These are phyloP conservation scores for Xylariaceae sp. DNA, from an alignment of 2,329 filamentous ascomycete species.

Conservation along the genomic window DNA sequence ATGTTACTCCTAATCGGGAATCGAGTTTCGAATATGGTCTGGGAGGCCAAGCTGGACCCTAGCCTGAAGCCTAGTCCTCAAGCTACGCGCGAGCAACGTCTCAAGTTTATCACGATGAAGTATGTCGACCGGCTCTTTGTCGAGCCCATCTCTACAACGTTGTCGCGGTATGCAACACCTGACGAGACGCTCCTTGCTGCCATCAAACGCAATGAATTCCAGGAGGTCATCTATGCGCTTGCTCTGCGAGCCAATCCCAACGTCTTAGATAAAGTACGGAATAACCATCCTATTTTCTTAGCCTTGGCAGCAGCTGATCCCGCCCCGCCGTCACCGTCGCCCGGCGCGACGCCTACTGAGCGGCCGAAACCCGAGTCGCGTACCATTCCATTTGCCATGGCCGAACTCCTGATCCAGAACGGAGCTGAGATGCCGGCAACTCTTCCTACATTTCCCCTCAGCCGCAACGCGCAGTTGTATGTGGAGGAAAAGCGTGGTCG, in stretches of 20 bases:
- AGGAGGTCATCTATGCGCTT: constrained; percentile 85
- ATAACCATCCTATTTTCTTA: constrained; percentile 83
- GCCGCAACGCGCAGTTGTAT: constrained; percentile 73
- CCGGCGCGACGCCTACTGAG: constrained; percentile 37
- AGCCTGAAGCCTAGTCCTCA: constrained; percentile 67
- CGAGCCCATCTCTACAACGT: constrained; percentile 66
- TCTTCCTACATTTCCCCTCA: constrained; percentile 77
- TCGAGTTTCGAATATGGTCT: constrained; percentile 91
- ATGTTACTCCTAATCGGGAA: constrained; percentile 88
- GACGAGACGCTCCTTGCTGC: constrained; percentile 88
- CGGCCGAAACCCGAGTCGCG: constrained; percentile 44
- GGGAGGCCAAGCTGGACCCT: constrained; percentile 80
- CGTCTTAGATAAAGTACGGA: constrained; percentile 74
- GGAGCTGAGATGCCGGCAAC: constrained; percentile 77
- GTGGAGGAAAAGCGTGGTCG: constrained; percentile 69
- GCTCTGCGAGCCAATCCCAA: constrained; percentile 86
- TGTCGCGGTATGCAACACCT: constrained; percentile 70
- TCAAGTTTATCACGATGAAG: constrained; percentile 94
- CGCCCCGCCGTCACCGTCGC: constrained; percentile 68
- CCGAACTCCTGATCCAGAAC: constrained; percentile 88
- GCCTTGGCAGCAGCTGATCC: constrained; percentile 91
- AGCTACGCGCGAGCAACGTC: constrained; percentile 79
- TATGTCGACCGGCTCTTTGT: constrained; percentile 83
- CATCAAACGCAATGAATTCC: constrained; percentile 94
- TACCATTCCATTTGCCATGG: constrained; percentile 72